Conservation (phyloP, 257 asterid species). For the Plantago major region DNA sequence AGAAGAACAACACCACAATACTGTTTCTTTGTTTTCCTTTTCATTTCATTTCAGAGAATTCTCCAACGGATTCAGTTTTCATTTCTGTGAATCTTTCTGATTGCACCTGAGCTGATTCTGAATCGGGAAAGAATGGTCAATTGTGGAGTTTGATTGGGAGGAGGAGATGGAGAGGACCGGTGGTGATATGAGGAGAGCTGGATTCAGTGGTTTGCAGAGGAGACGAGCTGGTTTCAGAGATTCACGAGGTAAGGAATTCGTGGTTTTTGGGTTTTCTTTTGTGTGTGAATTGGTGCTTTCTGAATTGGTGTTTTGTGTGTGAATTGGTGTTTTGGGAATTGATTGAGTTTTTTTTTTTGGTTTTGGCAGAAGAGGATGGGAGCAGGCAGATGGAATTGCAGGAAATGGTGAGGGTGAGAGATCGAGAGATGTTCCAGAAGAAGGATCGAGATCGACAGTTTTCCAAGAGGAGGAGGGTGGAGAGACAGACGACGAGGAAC, state of each 20-base stretch:
- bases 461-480: slow-evolving; percentile 41
- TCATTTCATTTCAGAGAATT: background rate
- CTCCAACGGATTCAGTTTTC: slow-evolving; percentile 27
- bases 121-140: slow-evolving; percentile 17
- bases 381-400: slow-evolving; percentile 33
- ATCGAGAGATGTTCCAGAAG: slow-evolving; percentile 37
- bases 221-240: slow-evolving; percentile 35
- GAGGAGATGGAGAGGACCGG: slow-evolving; percentile 36
- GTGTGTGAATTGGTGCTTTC: too few species aligned
- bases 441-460: slow-evolving; percentile 38
- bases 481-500: background rate
- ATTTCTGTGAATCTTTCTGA: slow-evolving; percentile 16
- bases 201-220: slow-evolving; percentile 30
- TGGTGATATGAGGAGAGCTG: slow-evolving; percentile 30
- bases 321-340: slow-evolving; percentile 3
- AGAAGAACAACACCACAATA: too few species aligned
- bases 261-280: background rate
- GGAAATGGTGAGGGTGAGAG: slow-evolving; percentile 43
- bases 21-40: background rate
- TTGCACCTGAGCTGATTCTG: slow-evolving; percentile 6
- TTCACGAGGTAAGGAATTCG: slow-evolving; percentile 34
- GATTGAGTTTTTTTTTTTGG: background rate
- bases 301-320: slow-evolving; percentile 7
- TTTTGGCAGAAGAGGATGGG: slow-evolving; percentile 31
- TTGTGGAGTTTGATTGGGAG: slow-evolving; percentile 9